Conservation (phyloP, 257 asterid species). For the Solanum clarkiae region DNA sequence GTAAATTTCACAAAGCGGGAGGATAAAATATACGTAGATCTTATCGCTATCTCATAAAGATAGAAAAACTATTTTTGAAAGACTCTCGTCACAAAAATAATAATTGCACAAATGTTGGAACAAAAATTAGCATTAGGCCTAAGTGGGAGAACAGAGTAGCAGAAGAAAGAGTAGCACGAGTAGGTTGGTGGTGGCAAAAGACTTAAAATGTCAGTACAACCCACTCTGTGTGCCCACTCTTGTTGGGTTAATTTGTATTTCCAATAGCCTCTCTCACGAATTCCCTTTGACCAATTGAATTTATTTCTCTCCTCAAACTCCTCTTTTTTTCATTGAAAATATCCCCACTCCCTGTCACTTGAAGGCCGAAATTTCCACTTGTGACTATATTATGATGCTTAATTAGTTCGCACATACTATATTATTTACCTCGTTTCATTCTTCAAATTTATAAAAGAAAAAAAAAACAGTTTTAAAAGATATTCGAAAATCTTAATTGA, state of each 20-base stretch:
- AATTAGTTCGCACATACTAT: not conserved
- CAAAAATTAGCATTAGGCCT: not conserved
- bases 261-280: not conserved
- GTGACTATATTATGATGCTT: not conserved
- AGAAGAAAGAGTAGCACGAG: not conserved
- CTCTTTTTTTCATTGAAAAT: not conserved
- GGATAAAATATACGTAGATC: too few species aligned
- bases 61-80: too few species aligned
- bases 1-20: accelerated
- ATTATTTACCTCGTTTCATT: not conserved
- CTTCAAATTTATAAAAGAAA: too few species aligned
- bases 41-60: too few species aligned
- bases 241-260: not conserved
- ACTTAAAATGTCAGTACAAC: conserved; percentile 12
- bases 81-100: too few species aligned
- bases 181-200: not conserved
- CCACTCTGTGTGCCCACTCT: conserved; percentile 28
- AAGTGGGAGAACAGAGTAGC: not conserved
- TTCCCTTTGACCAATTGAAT: not conserved
- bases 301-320: not conserved
- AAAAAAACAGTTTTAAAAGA: too few species aligned
- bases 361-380: not conserved
- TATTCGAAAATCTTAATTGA: too few species aligned
- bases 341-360: not conserved
- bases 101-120: not conserved